Percentiles rank a stretch among this genome's conserved stretches.
Evolutionary conservation across 2,329 filamentous ascomycete species (phyloP).

Genomic region (Metarhizium rileyi): DNA sequence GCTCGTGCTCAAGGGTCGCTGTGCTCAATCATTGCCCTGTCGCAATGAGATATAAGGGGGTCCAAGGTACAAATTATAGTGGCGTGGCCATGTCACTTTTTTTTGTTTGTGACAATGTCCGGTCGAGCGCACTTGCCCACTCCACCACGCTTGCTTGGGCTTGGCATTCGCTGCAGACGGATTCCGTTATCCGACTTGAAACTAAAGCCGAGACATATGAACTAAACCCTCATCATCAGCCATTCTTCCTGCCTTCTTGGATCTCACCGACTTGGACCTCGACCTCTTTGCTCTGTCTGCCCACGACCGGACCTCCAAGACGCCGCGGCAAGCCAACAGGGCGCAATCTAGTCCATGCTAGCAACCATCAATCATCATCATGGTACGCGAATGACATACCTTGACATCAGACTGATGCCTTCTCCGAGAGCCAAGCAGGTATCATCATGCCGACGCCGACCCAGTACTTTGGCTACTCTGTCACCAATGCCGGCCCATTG

Average conservation of each 20-base stretch:
- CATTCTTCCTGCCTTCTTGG: background rate
- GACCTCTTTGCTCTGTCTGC: no score
- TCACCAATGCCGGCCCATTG: slow-evolving; percentile 21
- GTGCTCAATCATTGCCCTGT: no score
- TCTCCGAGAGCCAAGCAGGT: background rate
- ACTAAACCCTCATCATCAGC: background rate
- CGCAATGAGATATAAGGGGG: no score
- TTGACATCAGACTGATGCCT: background rate
- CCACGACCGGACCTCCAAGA: background rate
- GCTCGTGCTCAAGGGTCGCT: no score
- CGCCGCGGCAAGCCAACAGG: background rate
- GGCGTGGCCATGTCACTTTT: no score
- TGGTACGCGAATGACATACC: background rate
- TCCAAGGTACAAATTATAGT: no score
- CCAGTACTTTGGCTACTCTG: slow-evolving; percentile 10
- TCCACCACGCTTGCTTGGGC: background rate
- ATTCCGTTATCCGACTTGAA: background rate
- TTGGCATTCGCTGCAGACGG: background rate
- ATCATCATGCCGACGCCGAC: slow-evolving; percentile 17
- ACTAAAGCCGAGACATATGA: background rate
- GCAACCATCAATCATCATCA: background rate
- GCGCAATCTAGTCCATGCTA: background rate
- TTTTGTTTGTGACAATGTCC: no score
- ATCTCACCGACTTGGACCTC: background rate
- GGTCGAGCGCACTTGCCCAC: background rate